Base-by-base conservation (phyloP, 2,329 filamentous ascomycete species). In the Venturia pyrina region DNA sequence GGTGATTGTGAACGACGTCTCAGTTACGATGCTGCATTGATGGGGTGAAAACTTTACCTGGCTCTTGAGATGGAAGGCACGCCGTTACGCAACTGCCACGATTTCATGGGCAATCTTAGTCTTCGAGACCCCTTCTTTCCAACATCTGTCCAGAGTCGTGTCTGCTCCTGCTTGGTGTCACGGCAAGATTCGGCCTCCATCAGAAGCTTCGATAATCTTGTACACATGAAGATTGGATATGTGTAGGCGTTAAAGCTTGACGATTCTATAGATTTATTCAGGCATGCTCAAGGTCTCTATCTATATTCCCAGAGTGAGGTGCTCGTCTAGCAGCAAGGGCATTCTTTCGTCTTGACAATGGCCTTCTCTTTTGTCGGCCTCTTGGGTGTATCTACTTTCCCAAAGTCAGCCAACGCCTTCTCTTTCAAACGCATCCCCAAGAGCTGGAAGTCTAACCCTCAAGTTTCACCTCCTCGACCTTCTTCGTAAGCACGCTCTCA, bases 401-500 rank as follows among this genome's bases (percentile, higher is more conserved):
- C 21, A 32, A 57, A 57, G 50, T 57, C 50, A 34, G 50, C 50
- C 34, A 17, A 57, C 13, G 6, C 13, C 13, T 19, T 57, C 53
- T 57, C 32, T 7, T 57, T 28, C 24, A 5, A 19, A 11, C 17
- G 1, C 53, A 28, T 50, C 17, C 15, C 28, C 53, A 34, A 57
- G 21, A 57, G 6, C 7, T 13, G 8, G 53, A 28, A 34, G 53
- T 37, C 53, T 59, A 59, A n/a, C 53, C 53, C 53, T 59, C 28
- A 59, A 59, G 53, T 59, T 59, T 59, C 15, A 59, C 53, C 5
- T 59, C 53, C 53, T 59, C 53, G 3, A 59, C 32, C 32, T 59
- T 59, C 53, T 21, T 59, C 19, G 53, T 37, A 32, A 59, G 32
- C 53, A 59, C 53, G 32, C 53, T 37, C 15, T 65, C 63, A 6